These are phyloP conservation scores for Aegilops bicornis DNA, from an alignment of 176 grass and related monocot genomes.

Conservation along the genomic window DNA sequence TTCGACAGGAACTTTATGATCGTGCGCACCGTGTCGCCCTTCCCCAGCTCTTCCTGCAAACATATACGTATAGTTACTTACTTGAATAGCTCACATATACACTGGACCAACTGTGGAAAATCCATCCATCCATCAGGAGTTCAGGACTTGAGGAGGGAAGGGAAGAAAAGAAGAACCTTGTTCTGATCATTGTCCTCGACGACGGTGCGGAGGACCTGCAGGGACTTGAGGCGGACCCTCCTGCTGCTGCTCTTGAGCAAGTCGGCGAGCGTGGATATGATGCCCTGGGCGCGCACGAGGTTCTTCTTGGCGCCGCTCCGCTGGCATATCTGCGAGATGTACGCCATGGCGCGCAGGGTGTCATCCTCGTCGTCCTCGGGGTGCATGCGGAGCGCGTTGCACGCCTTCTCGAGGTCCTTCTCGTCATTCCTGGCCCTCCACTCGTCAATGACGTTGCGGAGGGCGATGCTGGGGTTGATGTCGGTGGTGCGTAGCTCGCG, in stretches of 20 bases:
- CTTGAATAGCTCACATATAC: neutral
- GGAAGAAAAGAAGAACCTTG: conserved; percentile 14
- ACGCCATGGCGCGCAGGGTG: conserved; percentile 35
- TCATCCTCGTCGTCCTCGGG: neutral
- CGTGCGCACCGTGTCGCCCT: conserved; percentile 73
- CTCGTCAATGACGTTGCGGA: conserved; percentile 78
- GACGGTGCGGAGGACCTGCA: conserved; percentile 41
- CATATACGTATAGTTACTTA: neutral
- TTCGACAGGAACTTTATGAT: conserved; percentile 75
- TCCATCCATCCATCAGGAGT: neutral
- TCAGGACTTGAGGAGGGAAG: too few species aligned
- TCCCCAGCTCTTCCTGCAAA: conserved; percentile 49
- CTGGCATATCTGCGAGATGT: conserved; percentile 45
- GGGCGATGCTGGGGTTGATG: conserved; percentile 53
- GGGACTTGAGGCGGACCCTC: conserved; percentile 46
- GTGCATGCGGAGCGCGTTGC: neutral
- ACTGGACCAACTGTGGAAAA: neutral
- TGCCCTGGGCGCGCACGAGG: conserved; percentile 46
- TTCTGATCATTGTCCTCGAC: conserved; percentile 57
- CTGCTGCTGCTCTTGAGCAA: conserved; percentile 66
- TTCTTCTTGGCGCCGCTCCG: conserved; percentile 33
- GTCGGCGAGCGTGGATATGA: conserved; percentile 28
- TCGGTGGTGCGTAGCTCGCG: conserved; percentile 59
- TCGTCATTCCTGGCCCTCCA: conserved; percentile 75
- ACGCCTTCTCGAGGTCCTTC: conserved; percentile 64